Evolutionary conservation across 768 basidiomycete genomes (phyloP).

Genomic region (Cyclocybe cylindracea): DNA sequence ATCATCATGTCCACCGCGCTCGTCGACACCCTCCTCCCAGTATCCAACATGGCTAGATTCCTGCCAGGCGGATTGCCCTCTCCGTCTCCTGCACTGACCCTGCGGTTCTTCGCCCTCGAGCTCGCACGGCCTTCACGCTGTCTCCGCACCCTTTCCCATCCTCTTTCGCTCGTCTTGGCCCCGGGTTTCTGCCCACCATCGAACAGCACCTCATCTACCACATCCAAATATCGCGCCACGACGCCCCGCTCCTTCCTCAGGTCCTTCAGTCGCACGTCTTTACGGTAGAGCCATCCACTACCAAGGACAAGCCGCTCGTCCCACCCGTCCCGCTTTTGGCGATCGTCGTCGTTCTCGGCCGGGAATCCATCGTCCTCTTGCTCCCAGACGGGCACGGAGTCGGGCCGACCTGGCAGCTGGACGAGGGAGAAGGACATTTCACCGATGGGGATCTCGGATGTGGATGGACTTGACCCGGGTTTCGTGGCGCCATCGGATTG

Average conservation of each 20-base stretch:
- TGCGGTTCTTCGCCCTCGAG: slow-evolving; percentile 44
- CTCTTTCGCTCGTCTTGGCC: slow-evolving; percentile 51
- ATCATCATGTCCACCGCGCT: slow-evolving; percentile 55
- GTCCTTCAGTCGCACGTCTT: slow-evolving; percentile 56
- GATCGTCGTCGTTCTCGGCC: slow-evolving; percentile 44
- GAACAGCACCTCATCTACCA: slow-evolving; percentile 82
- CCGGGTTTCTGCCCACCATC: slow-evolving; percentile 52
- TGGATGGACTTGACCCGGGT: slow-evolving; percentile 31
- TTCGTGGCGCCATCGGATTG: slow-evolving; percentile 62
- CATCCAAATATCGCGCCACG: slow-evolving; percentile 64
- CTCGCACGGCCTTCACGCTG: slow-evolving; percentile 46
- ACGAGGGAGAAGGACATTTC: slow-evolving; percentile 66
- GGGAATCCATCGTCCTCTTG: slow-evolving; percentile 55
- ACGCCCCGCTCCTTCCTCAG: slow-evolving; percentile 58
- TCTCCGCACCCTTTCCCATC: slow-evolving; percentile 47
- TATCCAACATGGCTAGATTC: slow-evolving; percentile 15
- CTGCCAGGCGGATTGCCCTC: slow-evolving; percentile 22
- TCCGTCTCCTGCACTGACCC: slow-evolving; percentile 49
- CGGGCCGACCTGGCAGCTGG: slow-evolving; percentile 64
- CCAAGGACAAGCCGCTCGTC: slow-evolving; percentile 80
- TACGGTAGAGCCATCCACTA: slow-evolving; percentile 80
- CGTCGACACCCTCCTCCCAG: slow-evolving; percentile 55
- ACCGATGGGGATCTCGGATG: slow-evolving; percentile 42
- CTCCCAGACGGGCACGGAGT: slow-evolving; percentile 80
- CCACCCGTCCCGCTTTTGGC: slow-evolving; percentile 73